A percentile compares a stretch with the other conserved stretches of the same genome.
phyloP scores from a whole-genome alignment of 1,284 basidiomycete genomes.

The Melampsora americana region DNA sequence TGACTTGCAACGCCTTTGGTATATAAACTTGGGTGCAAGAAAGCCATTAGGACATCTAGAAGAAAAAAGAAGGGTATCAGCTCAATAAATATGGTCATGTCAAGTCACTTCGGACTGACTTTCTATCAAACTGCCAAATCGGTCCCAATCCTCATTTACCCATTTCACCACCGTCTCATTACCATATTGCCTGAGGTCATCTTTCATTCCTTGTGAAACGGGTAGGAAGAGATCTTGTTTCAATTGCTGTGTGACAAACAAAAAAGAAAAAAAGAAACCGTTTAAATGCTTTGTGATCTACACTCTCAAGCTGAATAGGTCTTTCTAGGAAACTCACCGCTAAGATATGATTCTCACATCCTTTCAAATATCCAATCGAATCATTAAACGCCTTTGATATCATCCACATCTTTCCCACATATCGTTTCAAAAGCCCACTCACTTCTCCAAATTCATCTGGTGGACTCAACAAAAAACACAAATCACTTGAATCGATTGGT shows the following conservation, averaged over 20 bases:
- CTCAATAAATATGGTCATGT: not conserved
- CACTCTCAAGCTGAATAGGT: not conserved
- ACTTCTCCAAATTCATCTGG: conserved; percentile 41
- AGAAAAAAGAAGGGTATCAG: not conserved
- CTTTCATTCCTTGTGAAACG: conserved; percentile 23
- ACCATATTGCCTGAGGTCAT: conserved; percentile 30
- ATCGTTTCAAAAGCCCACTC: conserved; percentile 36
- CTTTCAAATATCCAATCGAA: conserved; percentile 39
- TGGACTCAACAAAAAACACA: conserved; percentile 36
- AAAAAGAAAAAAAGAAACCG: not conserved
- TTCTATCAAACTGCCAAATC: conserved; percentile 34
- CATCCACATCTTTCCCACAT: conserved; percentile 36
- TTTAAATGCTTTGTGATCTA: not conserved
- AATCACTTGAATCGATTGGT: conserved; percentile 21
- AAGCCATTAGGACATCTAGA: conserved; percentile 42
- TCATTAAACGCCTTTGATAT: conserved; percentile 29
- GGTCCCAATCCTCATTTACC: conserved; percentile 43
- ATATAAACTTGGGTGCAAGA: conserved; percentile 37
- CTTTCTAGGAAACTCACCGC: conserved; percentile 21
- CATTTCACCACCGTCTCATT: conserved; percentile 40
- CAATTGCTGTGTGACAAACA: conserved; percentile 41
- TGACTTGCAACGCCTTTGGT: conserved; percentile 29
- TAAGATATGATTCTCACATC: conserved; percentile 39
- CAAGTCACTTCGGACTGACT: conserved; percentile 12
- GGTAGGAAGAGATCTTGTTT: conserved; percentile 37